Evolutionary conservation across 202 grass and related monocot genomes (phyloP).

Genomic region (Carex sylvatica): DNA sequence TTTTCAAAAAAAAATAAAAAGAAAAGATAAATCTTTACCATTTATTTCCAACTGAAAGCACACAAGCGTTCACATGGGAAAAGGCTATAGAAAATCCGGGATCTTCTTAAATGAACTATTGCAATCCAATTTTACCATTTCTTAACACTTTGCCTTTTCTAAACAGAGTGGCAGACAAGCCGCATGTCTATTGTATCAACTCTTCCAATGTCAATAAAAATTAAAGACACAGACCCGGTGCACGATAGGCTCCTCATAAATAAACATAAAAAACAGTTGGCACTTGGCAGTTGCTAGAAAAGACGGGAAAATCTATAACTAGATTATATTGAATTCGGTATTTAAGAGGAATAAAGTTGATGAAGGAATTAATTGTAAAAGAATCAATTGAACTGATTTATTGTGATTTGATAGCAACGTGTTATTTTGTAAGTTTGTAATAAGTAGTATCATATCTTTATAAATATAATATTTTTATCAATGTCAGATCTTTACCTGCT

Average conservation of each 20-base stretch:
- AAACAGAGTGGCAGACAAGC: conserved; percentile 4
- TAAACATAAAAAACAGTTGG: background rate
- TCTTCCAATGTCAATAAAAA: background rate
- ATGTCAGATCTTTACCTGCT: background rate
- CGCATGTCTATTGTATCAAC: background rate
- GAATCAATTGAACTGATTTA: background rate
- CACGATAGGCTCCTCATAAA: background rate
- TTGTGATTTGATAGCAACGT: background rate
- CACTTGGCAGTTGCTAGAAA: background rate
- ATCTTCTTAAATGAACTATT: background rate
- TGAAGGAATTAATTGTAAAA: background rate
- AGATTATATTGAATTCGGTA: background rate
- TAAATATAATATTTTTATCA: background rate
- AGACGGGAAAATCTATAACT: background rate
- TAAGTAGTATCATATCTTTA: background rate
- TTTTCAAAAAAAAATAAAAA: too few species aligned
- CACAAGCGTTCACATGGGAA: background rate
- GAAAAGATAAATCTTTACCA: too few species aligned
- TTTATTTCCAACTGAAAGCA: background rate
- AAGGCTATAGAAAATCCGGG: background rate
- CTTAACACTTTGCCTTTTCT: background rate
- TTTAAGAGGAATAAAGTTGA: background rate
- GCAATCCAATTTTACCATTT: background rate
- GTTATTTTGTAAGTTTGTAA: background rate
- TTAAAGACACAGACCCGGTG: background rate